Conservation (phyloP, 768 basidiomycete genomes). For the Boletus reticuloceps region DNA sequence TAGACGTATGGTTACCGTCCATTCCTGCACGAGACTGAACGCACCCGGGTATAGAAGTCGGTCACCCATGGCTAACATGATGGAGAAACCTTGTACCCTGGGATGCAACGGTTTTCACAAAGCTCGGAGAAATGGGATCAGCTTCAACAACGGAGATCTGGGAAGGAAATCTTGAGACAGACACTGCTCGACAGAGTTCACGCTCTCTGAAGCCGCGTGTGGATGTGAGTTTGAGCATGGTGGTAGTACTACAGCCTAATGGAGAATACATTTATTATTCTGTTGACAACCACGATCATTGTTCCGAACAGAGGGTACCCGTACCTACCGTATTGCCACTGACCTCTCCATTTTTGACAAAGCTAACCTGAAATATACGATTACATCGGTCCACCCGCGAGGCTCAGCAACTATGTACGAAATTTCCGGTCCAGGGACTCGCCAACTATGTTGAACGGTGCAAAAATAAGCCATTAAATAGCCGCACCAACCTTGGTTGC, state of each 20-base stretch:
- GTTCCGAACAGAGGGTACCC: no score
- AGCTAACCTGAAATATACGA: no score
- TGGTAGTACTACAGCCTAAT: neutral
- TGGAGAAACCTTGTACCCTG: slow-evolving; percentile 7
- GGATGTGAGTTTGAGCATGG: neutral
- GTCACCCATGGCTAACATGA: neutral
- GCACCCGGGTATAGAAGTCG: slow-evolving; percentile 4
- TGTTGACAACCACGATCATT: neutral
- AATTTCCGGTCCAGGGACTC: neutral
- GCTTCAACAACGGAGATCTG: neutral
- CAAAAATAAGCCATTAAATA: slow-evolving; percentile 26
- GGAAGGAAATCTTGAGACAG: neutral
- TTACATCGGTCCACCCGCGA: slow-evolving; percentile 12
- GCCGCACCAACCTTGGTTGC: neutral
- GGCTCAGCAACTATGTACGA: slow-evolving; percentile 2
- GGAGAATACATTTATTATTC: neutral
- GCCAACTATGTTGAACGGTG: neutral
- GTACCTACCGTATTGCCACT: no score
- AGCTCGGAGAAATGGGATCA: slow-evolving; percentile 15
- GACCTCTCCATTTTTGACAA: no score
- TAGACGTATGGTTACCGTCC: neutral
- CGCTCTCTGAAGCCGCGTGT: neutral
- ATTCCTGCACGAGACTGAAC: neutral
- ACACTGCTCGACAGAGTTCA: neutral
- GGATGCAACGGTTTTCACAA: slow-evolving; percentile 2